Base-by-base conservation (phyloP, 2,329 filamentous ascomycete genomes). In the Phialophora expanda region DNA sequence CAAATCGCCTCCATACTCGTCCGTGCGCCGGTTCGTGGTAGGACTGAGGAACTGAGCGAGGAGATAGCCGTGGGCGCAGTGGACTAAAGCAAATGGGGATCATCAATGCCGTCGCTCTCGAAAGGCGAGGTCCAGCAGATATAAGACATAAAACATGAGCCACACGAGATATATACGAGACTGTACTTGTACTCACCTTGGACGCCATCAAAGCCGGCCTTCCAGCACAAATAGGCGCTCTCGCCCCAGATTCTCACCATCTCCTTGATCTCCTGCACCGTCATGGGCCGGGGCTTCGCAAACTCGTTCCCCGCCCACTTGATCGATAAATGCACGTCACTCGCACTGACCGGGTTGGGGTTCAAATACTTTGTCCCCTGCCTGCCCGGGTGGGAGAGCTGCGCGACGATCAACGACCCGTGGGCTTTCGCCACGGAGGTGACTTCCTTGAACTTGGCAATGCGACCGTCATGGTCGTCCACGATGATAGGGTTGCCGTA, bases 381-480 rank as follows among this genome's bases (percentile, higher is more conserved):
- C 0, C 87, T 79, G 17, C 88, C 88, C 0, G 88, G 86, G 73
- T 90, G 88, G 64, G 81, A 84, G 65, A 90, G 79, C 73, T 90
- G 88, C 2, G 79, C 84, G 12, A 90, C 77, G 22, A 87, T 79
- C 17, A 89, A 78, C 51, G 79, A 83, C 24, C 84, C 89, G 28
- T 88, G 77, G 50, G 81, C 81, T 76, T 89, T 90, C 6, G 80
- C 79, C 1, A 76, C 83, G 1, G 78, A 75, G 0, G 87, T 87
- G 63, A 90, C 69, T 55, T 83, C 80, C 74, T 82, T 81, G 78
- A 88, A 90, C 0, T 78, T 81, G 38, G 85, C 82, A 60, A 90
- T 89, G 1, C 88, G 81, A 65, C 84, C 81, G 0, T 80, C 76
- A 9, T 82, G 82, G 7, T 81, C 81, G 8, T 76, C 77, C 0